Conservation (phyloP, 2,329 filamentous ascomycete species). For the Pezizomycotina sp. region DNA sequence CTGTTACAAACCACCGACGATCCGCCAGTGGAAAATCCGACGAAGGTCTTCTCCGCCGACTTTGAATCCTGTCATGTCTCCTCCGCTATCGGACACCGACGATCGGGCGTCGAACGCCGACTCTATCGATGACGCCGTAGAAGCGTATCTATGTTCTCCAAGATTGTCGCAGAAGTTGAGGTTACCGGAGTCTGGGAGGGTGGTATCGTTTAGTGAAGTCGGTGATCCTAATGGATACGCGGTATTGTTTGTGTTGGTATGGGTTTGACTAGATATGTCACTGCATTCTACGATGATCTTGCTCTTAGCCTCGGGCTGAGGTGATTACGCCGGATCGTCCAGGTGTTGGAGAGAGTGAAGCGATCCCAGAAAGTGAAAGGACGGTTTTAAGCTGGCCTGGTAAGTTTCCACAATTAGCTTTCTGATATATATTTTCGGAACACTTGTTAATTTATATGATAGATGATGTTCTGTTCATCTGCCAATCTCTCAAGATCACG, state of each 20-base stretch:
- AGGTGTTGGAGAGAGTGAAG: conserved; percentile 79
- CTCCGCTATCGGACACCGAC: conserved; percentile 39
- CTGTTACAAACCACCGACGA: conserved; percentile 13
- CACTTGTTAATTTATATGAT: conserved; percentile 13
- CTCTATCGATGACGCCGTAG: conserved; percentile 75
- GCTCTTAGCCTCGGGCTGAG: conserved; percentile 74
- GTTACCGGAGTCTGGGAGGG: conserved; percentile 68
- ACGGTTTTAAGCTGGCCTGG: conserved; percentile 89
- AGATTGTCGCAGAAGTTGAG: conserved; percentile 74
- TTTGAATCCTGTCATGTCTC: conserved; percentile 22
- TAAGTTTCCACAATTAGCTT: conserved; percentile 32
- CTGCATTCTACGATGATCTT: conserved; percentile 91
- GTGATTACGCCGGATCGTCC: conserved; percentile 87
- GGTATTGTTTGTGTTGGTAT: conserved; percentile 91
- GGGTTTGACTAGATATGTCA: conserved; percentile 90
- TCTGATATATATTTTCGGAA: background rate
- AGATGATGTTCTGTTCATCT: conserved; percentile 84
- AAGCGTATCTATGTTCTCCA: conserved; percentile 66
- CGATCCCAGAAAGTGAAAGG: conserved; percentile 63
- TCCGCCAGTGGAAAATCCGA: conserved; percentile 15
- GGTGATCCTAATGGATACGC: conserved; percentile 81
- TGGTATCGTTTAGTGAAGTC: conserved; percentile 92
- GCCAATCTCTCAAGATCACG: conserved; percentile 75
- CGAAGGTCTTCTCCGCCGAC: conserved; percentile 19
- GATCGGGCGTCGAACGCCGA: conserved; percentile 65